Conservation (phyloP, 2,329 filamentous ascomycete species). For the Paraphoma chrysanthemicola region DNA sequence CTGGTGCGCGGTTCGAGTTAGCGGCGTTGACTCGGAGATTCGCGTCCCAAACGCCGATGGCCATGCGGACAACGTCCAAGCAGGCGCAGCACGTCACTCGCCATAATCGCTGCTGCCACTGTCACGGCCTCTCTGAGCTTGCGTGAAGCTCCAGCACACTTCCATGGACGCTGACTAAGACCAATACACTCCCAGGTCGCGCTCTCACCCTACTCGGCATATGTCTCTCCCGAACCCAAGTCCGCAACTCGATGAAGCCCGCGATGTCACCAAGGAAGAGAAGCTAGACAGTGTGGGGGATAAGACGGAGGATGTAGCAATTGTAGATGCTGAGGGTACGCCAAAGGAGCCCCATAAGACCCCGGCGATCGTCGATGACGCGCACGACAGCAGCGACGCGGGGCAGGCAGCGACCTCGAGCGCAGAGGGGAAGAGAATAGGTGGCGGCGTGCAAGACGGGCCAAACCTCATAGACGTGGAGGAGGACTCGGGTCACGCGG, state of each 20-base stretch:
- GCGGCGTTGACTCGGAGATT: conserved; percentile 23
- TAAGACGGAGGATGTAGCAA: conserved; percentile 8
- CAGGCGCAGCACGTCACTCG: conserved; percentile 11
- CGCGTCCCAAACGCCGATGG: conserved; percentile 27
- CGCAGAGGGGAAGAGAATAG: conserved; percentile 9
- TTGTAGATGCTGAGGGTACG: not conserved
- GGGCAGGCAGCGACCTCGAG: conserved; percentile 22
- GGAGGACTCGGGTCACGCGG: not conserved
- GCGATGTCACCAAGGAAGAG: conserved; percentile 22
- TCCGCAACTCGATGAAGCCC: conserved; percentile 40
- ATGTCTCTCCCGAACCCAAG: conserved; percentile 45
- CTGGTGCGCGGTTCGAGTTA: conserved; percentile 1
- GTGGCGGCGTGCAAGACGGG: conserved; percentile 1
- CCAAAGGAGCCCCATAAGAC: not conserved
- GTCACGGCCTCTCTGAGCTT: conserved; percentile 7
- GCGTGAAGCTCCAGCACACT: conserved; percentile 9
- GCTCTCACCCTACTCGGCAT: conserved; percentile 31
- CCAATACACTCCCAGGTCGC: conserved; percentile 1
- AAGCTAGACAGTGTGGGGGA: conserved; percentile 23
- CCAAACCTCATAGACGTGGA: conserved; percentile 1
- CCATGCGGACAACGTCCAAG: conserved; percentile 18
- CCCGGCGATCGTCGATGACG: not conserved
- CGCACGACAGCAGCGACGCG: conserved; percentile 18
- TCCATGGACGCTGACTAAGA: conserved; percentile 31
- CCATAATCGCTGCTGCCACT: conserved; percentile 1